Evolutionary conservation across 2,329 filamentous ascomycete genomes (phyloP).

Genomic region (Talaromyces sp.): DNA sequence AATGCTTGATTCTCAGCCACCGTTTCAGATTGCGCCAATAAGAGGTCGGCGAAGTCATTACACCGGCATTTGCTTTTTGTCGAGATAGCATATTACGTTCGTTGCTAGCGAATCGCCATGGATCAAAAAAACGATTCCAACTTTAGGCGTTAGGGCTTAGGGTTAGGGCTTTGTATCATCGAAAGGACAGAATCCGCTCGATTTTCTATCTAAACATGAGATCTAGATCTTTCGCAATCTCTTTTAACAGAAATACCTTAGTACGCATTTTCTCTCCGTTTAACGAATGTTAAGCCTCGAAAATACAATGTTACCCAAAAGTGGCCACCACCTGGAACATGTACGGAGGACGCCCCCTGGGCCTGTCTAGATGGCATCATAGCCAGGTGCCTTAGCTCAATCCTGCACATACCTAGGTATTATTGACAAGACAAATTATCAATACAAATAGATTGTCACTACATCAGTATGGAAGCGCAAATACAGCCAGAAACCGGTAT

Average conservation of each 20-base stretch:
- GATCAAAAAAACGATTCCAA: neutral
- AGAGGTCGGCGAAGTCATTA: neutral
- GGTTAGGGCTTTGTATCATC: neutral
- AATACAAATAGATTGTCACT: neutral
- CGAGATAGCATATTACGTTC: neutral
- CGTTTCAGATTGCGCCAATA: neutral
- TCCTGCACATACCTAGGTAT: neutral
- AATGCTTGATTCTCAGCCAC: neutral
- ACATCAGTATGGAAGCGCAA: neutral
- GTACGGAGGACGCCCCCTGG: neutral
- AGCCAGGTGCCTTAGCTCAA: neutral
- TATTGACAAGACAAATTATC: neutral
- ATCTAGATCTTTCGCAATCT: neutral
- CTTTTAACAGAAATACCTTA: neutral
- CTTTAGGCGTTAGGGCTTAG: neutral
- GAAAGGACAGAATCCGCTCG: neutral
- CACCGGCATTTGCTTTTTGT: neutral
- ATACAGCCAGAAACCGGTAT: neutral
- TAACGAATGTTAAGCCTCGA: neutral
- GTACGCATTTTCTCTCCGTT: neutral
- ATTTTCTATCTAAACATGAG: neutral
- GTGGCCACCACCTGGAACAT: no score
- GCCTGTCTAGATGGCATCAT: neutral
- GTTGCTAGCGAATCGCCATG: neutral
- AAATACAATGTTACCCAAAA: no score